phyloP scores from a whole-genome alignment of 192 early-diverging fungal genomes.

The Dispira simplex region DNA sequence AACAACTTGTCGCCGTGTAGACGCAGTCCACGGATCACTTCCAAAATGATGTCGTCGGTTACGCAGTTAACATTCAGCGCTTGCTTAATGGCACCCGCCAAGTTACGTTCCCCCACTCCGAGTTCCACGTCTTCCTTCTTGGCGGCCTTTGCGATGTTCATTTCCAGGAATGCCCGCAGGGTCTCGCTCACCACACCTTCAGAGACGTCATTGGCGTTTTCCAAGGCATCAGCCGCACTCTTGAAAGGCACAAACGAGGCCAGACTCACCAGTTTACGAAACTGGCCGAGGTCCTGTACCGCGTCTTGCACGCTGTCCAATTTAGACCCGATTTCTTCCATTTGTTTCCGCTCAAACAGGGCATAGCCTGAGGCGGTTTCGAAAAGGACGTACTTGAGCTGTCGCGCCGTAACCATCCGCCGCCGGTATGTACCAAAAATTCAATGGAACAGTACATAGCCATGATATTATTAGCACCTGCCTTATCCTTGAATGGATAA shows the following conservation, averaged over 20 bases:
- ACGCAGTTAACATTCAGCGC: conserved; percentile 63
- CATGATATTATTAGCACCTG: no score
- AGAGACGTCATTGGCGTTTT: conserved; percentile 96
- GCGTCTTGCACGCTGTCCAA: conserved; percentile 73
- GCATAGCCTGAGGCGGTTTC: conserved; percentile 96
- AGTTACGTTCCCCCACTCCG: conserved; percentile 76
- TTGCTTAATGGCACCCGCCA: conserved; percentile 47
- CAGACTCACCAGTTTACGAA: conserved; percentile 80
- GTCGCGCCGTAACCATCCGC: no score
- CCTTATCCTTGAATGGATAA: no score
- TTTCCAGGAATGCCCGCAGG: conserved; percentile 87
- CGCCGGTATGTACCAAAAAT: no score
- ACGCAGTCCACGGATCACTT: conserved; percentile 89
- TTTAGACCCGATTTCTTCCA: conserved; percentile 92
- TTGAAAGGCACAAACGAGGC: conserved; percentile 97
- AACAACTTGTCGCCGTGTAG: conserved; percentile 81
- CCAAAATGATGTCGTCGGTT: conserved; percentile 66
- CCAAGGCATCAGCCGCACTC: conserved; percentile 89
- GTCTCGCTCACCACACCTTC: conserved; percentile 85
- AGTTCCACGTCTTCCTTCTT: conserved; percentile 62
- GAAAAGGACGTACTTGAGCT: conserved; percentile 60
- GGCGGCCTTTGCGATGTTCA: conserved; percentile 73
- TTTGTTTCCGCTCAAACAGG: conserved; percentile 84
- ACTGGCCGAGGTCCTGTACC: conserved; percentile 71
- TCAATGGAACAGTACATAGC: no score